Percentiles rank a stretch among this genome's conserved stretches.
phyloP scores from a whole-genome alignment of 306 rosid genomes.

The Crataegus laevigata region DNA sequence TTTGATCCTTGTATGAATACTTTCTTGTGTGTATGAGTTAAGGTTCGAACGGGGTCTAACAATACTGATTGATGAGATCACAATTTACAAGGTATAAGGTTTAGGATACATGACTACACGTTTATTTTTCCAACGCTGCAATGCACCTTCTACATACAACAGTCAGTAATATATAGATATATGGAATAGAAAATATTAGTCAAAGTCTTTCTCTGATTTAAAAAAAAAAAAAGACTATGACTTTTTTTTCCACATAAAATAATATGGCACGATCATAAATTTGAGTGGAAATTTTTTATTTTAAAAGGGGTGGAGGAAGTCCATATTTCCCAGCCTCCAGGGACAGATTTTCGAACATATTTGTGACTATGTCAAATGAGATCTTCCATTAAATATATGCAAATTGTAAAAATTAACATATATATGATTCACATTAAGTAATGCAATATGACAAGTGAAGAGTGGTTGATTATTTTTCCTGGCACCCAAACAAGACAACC shows the following conservation, averaged over 20 bases:
- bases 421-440: neutral
- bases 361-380: neutral
- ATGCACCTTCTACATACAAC: neutral
- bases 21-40: neutral
- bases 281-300: neutral
- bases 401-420: neutral
- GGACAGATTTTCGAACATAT: neutral
- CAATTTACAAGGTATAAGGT: no score
- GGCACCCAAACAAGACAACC: neutral
- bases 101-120: neutral
- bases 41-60: neutral
- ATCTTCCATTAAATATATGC: neutral
- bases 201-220: neutral
- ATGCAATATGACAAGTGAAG: neutral
- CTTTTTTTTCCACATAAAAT: neutral
- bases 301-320: neutral
- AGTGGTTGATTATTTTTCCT: neutral
- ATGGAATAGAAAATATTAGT: neutral
- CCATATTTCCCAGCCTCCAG: neutral
- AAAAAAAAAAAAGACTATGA: no score
- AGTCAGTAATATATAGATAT: neutral
- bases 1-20: neutral
- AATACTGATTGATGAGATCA: neutral
- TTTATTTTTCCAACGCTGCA: neutral
- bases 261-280: neutral